phyloP scores from a whole-genome alignment of 2,329 filamentous ascomycete genomes.

The Curvularia eragrostidis region DNA sequence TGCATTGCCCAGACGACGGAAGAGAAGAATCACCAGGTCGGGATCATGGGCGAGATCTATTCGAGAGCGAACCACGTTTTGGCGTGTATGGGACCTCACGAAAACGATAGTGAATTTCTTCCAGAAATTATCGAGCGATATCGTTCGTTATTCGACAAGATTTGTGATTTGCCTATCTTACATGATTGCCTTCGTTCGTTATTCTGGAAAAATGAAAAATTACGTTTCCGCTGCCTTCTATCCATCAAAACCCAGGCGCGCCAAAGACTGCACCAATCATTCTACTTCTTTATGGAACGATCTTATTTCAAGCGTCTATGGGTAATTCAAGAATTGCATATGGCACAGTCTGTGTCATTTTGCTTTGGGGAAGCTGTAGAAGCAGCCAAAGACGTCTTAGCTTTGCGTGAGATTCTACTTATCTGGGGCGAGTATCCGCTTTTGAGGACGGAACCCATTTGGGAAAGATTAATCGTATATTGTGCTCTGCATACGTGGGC shows the following conservation, averaged over 20 bases:
- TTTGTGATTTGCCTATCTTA: too few relatives aligned
- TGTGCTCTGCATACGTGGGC: too few relatives aligned
- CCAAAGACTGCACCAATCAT: not conserved
- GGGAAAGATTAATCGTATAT: too few relatives aligned
- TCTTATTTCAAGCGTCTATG: not conserved
- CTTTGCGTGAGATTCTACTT: fast-evolving
- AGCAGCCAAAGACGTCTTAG: not conserved
- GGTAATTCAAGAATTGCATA: slow-evolving; percentile 3
- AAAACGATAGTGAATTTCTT: not conserved
- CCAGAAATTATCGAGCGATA: fast-evolving
- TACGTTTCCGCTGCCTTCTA: not conserved
- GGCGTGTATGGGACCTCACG: not conserved
- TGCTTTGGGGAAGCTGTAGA: not conserved
- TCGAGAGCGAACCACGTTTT: slow-evolving; percentile 1
- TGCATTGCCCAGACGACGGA: slow-evolving; percentile 4
- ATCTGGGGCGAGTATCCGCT: not conserved
- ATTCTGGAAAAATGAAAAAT: too few relatives aligned
- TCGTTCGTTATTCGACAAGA: not conserved
- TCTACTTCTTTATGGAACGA: not conserved
- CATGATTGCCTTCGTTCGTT: too few relatives aligned
- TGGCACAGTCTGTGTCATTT: not conserved
- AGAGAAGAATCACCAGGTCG: slow-evolving; percentile 4
- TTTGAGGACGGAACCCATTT: too few relatives aligned
- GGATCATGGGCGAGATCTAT: slow-evolving; percentile 1
- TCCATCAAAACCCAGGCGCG: not conserved